Evolutionary conservation across 129 eudicot genomes (phyloP).

Genomic region (Gnaphalium uliginosum): DNA sequence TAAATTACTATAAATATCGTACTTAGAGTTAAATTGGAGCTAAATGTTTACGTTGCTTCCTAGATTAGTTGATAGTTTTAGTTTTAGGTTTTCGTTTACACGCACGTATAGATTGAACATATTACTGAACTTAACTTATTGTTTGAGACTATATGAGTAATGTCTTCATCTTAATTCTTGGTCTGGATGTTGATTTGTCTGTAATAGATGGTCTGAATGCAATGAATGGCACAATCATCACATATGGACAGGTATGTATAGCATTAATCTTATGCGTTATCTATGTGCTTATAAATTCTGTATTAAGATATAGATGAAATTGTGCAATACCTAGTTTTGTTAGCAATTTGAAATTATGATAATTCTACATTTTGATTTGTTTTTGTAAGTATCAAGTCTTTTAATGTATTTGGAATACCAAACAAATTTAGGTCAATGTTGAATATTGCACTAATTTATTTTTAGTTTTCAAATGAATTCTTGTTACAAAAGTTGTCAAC

Average conservation of each 20-base stretch:
- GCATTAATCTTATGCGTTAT: constrained; percentile 8
- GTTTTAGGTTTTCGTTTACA: constrained; percentile 2
- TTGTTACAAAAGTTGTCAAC: too few relatives aligned
- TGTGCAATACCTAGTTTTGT: not conserved
- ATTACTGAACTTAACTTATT: not conserved
- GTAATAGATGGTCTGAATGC: constrained; percentile 62
- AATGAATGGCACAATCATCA: constrained; percentile 76
- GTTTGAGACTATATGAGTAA: constrained; percentile 16
- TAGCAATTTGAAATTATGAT: not conserved
- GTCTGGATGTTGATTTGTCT: constrained; percentile 17
- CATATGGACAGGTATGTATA: constrained; percentile 77
- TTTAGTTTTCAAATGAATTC: too few relatives aligned
- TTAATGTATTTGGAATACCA: not conserved
- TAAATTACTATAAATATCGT: constrained; percentile 7
- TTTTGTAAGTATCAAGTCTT: constrained; percentile 1
- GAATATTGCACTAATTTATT: too few relatives aligned
- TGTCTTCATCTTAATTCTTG: not conserved
- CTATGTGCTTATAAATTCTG: not conserved
- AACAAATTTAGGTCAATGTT: too few relatives aligned
- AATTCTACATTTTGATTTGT: constrained; percentile 13
- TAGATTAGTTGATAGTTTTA: not conserved
- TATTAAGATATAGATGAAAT: constrained; percentile 5
- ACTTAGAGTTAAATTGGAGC: constrained; percentile 6
- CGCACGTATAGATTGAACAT: not conserved
- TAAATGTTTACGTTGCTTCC: not conserved